phyloP scores from a whole-genome alignment of 306 rosid genomes.

The Dryas octopetala region DNA sequence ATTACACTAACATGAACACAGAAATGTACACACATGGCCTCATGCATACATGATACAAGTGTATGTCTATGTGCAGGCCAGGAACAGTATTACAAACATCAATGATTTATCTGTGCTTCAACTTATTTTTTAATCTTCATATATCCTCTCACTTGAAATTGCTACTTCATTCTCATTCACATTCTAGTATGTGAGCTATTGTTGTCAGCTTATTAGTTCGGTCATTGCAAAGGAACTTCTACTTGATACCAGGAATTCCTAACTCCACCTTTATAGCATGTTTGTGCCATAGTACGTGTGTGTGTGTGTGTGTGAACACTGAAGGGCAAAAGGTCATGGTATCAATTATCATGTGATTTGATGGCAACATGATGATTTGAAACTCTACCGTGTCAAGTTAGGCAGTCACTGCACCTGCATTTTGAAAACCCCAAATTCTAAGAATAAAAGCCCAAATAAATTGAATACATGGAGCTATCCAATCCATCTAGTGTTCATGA shows the following conservation, averaged over 20 bases:
- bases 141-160: neutral
- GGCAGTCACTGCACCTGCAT: too few relatives aligned
- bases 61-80: too few relatives aligned
- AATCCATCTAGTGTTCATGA: too few relatives aligned
- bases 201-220: neutral
- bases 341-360: neutral
- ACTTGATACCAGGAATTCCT: neutral
- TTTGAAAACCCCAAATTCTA: too few relatives aligned
- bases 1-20: neutral
- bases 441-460: too few relatives aligned
- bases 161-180: neutral
- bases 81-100: too few relatives aligned
- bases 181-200: neutral
- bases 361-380: conserved; percentile 1
- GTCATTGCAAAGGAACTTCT: neutral
- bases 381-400: too few relatives aligned
- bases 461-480: too few relatives aligned
- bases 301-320: too few relatives aligned
- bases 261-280: neutral
- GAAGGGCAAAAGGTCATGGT: neutral
- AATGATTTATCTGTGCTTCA: too few relatives aligned
- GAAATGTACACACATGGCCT: conserved; percentile 5
- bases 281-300: neutral
- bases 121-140: too few relatives aligned
- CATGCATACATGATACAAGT: too few relatives aligned